These are phyloP conservation scores for Myriosclerotinia curreyana DNA, from an alignment of 2,329 filamentous ascomycete genomes.

Conservation along the genomic window DNA sequence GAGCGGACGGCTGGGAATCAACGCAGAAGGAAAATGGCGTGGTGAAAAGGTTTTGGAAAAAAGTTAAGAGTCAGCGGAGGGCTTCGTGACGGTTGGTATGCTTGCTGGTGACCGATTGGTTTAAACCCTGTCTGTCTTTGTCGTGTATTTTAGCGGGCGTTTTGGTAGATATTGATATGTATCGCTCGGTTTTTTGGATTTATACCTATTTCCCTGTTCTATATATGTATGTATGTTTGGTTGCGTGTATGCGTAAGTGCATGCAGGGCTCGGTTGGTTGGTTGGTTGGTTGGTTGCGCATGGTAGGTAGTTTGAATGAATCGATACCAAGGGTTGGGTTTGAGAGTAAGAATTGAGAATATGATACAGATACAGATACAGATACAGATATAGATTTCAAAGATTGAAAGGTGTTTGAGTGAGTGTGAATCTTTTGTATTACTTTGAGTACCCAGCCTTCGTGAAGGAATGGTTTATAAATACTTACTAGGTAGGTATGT, in stretches of 20 bases:
- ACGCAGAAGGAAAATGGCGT: conserved; percentile 51
- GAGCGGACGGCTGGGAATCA: conserved; percentile 43
- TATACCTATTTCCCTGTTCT: neutral
- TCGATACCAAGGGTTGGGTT: neutral
- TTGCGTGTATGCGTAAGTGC: neutral
- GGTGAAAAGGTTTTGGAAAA: conserved; percentile 64
- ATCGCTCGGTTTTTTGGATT: neutral
- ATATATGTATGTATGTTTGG: too few species aligned
- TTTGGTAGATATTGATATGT: neutral
- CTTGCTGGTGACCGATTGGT: neutral
- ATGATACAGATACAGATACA: neutral
- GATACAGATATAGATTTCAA: too few species aligned
- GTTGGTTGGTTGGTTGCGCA: neutral
- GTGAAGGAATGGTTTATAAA: too few species aligned
- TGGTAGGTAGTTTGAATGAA: neutral
- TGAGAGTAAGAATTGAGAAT: neutral
- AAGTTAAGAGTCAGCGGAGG: conserved; percentile 44
- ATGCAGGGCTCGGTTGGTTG: neutral
- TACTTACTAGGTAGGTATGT: too few species aligned
- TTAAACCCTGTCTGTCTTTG: neutral
- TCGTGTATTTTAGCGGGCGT: conserved; percentile 20
- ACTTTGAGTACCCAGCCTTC: too few species aligned
- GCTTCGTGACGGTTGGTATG: conserved; percentile 18
- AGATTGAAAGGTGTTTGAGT: too few species aligned
- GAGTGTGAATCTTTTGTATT: too few species aligned